Evolutionary conservation across 495 filamentous ascomycete species (phyloP).

Genomic region (Talaromyces adpressus): DNA sequence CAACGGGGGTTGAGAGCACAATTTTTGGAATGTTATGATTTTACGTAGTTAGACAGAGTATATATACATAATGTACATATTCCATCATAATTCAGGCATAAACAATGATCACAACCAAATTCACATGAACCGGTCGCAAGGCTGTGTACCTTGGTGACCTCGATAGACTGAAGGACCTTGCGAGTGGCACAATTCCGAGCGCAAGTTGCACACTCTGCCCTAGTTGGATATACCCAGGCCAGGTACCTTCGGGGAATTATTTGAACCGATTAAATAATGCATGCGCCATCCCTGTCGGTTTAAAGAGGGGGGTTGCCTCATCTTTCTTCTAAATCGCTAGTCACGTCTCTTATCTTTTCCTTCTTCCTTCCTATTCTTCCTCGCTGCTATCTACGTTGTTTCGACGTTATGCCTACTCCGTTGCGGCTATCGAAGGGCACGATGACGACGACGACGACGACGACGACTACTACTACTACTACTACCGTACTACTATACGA

Average conservation of each 20-base stretch:
- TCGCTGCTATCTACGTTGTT: background rate
- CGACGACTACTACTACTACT: too few species aligned
- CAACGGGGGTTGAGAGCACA: conserved; percentile 61
- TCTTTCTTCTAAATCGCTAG: background rate
- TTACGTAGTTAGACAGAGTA: conserved; percentile 46
- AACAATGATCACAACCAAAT: background rate
- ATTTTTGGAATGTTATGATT: conserved; percentile 84
- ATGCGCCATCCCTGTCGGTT: conserved; percentile 2
- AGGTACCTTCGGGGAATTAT: conserved; percentile 6
- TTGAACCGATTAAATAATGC: conserved; percentile 4
- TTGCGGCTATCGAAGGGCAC: background rate
- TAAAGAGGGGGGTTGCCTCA: background rate
- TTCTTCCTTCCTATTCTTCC: background rate
- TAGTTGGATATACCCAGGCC: background rate
- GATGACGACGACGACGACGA: too few species aligned
- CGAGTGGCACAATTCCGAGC: background rate
- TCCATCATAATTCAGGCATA: conserved; percentile 12
- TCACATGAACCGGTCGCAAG: background rate
- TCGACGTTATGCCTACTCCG: background rate
- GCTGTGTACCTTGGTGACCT: background rate
- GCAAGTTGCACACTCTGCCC: background rate
- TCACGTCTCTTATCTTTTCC: background rate
- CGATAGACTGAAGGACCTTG: background rate
- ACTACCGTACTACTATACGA: background rate
- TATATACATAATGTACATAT: conserved; percentile 2